These are phyloP conservation scores for Nannochloris sp. DNA, from an alignment of 139 green algal genomes.

Conservation along the genomic window DNA sequence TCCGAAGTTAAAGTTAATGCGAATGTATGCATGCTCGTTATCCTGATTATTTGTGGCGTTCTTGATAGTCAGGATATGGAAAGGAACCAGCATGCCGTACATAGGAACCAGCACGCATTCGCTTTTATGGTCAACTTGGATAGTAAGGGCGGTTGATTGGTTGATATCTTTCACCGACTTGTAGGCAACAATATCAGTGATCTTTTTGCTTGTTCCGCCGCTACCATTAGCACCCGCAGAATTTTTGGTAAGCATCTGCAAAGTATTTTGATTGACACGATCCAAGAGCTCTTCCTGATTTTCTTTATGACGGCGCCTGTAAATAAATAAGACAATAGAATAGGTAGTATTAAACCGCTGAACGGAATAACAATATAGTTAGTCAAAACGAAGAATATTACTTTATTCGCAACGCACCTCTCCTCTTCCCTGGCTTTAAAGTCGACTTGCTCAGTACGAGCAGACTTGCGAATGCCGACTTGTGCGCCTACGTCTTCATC, in stretches of 20 bases:
- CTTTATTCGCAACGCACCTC: too few species aligned
- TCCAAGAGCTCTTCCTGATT: conserved; percentile 77
- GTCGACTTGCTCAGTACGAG: conserved; percentile 67
- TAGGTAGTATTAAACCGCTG: too few species aligned
- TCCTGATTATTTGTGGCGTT: conserved; percentile 73
- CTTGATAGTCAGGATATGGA: conserved; percentile 94
- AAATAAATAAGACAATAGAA: background rate
- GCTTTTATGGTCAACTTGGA: conserved; percentile 67
- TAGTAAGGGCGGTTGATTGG: conserved; percentile 42
- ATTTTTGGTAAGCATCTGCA: conserved; percentile 33
- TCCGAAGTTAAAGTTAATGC: conserved; percentile 91
- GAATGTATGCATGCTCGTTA: conserved; percentile 68
- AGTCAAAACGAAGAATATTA: background rate
- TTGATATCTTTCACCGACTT: conserved; percentile 61
- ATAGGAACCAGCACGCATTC: conserved; percentile 93
- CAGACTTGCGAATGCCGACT: conserved; percentile 23
- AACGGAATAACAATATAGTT: background rate
- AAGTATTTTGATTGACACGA: conserved; percentile 78
- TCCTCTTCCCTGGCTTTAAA: conserved; percentile 64
- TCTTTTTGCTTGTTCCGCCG: conserved; percentile 17
- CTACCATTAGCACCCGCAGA: background rate
- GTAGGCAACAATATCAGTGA: conserved; percentile 74
- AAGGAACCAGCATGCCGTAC: conserved; percentile 92
- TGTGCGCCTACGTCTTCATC: conserved; percentile 28
- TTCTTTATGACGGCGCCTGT: conserved; percentile 55